Base-by-base conservation (phyloP, 2,329 filamentous ascomycete genomes). In the Domatiomyces catenatus region DNA sequence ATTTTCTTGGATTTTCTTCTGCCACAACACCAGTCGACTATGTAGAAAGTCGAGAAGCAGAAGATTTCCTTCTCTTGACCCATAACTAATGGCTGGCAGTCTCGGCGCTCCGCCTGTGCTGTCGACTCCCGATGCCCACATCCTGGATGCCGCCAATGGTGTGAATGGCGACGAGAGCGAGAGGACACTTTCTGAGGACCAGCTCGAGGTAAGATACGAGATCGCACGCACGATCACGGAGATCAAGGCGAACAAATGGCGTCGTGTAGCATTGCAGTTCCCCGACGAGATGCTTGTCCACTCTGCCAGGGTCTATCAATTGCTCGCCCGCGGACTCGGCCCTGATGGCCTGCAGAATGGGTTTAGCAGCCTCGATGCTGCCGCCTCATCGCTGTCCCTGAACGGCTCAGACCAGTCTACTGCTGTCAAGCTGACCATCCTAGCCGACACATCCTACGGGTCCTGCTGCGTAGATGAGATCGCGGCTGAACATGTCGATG, bases 381-480 rank as follows among this genome's bases (percentile, higher is more conserved):
- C 32, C 15, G 15, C 12, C 15, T 39, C 32, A 15, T 15, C 32
- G 10, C 32, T 39, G 32, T 39, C 32, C 4, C 32, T 39, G 32
- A 39, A 15, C 32, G 32, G 32, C 10, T 15, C 43, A 45, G 8
- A 53, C 1, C 22, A 24, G 22, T 24, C 3, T 24, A 55, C 61
- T 36, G 58, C 67, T 1, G 62, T 66, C 7, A 69, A 67, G 44
- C 73, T 96, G 48, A 94, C 85, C 60, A 89, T 98, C 53, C 72
- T 98, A 17, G 92, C 84, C 28, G 92, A 98, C 66, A 96, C 92
- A 2, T 95, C 90, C 1, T 98, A 96, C 67, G 93, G 92, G 53
- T 83, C 90, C 0, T 98, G 92, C 69, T 98, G 92, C 62, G 89
- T 96, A 17, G 92, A 98, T 62, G 92, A 98, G 69, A 83, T 96